Percentiles rank a stretch among this genome's conserved stretches.
Evolutionary conservation across 352 stramenopile genomes (phyloP).

Genomic region (Phytopythium chamaehyphon): DNA sequence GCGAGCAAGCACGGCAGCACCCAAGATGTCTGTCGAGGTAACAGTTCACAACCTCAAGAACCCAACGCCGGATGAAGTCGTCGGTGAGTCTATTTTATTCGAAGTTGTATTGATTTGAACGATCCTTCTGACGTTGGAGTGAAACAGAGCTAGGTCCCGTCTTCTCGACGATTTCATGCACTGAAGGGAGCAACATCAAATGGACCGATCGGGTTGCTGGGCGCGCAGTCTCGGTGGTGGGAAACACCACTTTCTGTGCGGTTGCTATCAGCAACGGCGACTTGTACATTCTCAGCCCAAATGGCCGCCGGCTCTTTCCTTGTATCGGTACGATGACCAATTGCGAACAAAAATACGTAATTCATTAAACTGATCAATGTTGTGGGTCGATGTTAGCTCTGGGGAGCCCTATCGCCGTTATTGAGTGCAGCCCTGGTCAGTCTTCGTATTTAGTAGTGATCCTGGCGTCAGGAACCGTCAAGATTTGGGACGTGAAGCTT

Average conservation of each 20-base stretch:
- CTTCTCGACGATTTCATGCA: conserved; percentile 73
- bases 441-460: conserved; percentile 76
- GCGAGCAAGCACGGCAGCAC: background rate
- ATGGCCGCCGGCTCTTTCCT: conserved; percentile 70
- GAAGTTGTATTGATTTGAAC: too few relatives aligned
- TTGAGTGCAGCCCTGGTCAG: conserved; percentile 63
- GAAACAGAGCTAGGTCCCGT: conserved; percentile 60
- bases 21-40: conserved; percentile 46
- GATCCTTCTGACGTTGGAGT: too few relatives aligned
- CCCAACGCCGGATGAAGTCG: conserved; percentile 30
- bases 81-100: conserved; percentile 28
- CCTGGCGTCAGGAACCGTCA: conserved; percentile 47
- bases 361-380: background rate
- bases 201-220: conserved; percentile 83
- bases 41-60: conserved; percentile 64
- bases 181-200: conserved; percentile 39
- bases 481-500: conserved; percentile 66
- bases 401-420: conserved; percentile 50
- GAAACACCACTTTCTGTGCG: conserved; percentile 63
- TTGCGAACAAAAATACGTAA: background rate
- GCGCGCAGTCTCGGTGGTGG: conserved; percentile 42
- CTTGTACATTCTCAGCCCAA: conserved; percentile 58
- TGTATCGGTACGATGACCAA: conserved; percentile 47
- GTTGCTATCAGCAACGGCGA: conserved; percentile 61
- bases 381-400: conserved; percentile 34